Evolutionary conservation across 169 alveolate species (phyloP), one percentile per base, ranked within the genome.

Genomic region (Theileria orientalis): DNA sequence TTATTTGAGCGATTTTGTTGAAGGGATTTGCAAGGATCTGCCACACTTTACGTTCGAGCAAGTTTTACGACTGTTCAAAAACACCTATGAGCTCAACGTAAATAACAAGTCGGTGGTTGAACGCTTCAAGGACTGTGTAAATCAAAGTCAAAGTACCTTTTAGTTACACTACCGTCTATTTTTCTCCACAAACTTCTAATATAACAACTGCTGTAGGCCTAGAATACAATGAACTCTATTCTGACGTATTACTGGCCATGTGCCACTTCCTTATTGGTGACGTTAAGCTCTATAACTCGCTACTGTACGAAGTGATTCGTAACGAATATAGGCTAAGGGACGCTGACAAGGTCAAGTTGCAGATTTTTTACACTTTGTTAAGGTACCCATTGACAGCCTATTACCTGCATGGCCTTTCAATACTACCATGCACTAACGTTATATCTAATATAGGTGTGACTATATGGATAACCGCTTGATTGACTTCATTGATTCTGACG

Each of bases 301-400:
- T 64, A 44, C 63, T 64, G 37, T 37, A 30, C 19, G 64, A 64
- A 35, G 60, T 49, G 25, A 46, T 37, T 13, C 42, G 68, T 11
- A 32, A 59, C 37, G 52, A 33, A 59, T 27, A 32, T 14, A 32
- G 25, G 37, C 3, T 79, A 41, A 75, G 66, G 64, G 73, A 71
- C 62, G 41, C 46, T 0, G 75, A 72, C 47, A 60, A 69, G 23
- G 68, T 72, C 44, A 76, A 79, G 42, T 56, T 79, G 25, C 61
- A 79, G 42, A 79, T 70, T 14, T 61, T 72, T 29, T 76, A 79
- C 49, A 33, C 73, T 5, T 51, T 78, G 13, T 33, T 79, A 19
- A 63, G 83, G 60, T 72, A 74, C 1, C 46, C 42, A 40, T 37
- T 33, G n/a, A n/a, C n/a, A n/a, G n/a, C n/a, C n/a, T n/a, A n/a